Conservation (phyloP, 257 asterid species). For the Solanum ossicruentum region DNA sequence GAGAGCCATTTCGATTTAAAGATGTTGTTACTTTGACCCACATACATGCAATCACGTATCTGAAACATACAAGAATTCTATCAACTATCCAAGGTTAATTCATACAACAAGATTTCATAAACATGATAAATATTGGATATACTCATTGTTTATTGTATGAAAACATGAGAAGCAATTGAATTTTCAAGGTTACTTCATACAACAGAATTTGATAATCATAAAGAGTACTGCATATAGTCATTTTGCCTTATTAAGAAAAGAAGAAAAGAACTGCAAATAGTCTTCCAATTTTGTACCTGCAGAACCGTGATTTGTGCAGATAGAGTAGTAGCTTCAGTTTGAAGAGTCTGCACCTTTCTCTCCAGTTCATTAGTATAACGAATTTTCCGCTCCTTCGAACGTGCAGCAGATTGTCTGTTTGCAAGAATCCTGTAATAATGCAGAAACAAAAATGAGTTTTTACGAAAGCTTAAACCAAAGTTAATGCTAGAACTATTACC, state of each 20-base stretch:
- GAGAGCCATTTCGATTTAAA: background rate
- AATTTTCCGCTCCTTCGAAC: slow-evolving; percentile 82
- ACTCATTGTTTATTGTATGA: background rate
- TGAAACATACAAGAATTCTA: background rate
- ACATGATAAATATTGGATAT: background rate
- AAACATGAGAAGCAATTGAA: background rate
- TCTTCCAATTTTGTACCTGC: slow-evolving; percentile 34
- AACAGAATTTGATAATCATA: background rate
- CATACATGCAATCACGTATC: background rate
- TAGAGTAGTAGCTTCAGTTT: slow-evolving; percentile 80
- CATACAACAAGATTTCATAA: background rate
- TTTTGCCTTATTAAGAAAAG: background rate
- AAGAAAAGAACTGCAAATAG: background rate
- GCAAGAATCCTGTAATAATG: slow-evolving; percentile 69
- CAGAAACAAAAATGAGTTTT: background rate
- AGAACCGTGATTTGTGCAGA: slow-evolving; percentile 79
- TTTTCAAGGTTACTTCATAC: background rate
- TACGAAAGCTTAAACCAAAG: background rate
- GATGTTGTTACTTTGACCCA: background rate
- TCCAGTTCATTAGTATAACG: slow-evolving; percentile 80
- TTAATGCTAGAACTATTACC: background rate
- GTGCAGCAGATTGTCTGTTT: slow-evolving; percentile 93
- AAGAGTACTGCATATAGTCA: background rate
- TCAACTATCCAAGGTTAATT: background rate
- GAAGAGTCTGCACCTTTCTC: slow-evolving; percentile 89